Evolutionary conservation across 73 alveolate species (phyloP).

Genomic region (Paramecium primaurelia): DNA sequence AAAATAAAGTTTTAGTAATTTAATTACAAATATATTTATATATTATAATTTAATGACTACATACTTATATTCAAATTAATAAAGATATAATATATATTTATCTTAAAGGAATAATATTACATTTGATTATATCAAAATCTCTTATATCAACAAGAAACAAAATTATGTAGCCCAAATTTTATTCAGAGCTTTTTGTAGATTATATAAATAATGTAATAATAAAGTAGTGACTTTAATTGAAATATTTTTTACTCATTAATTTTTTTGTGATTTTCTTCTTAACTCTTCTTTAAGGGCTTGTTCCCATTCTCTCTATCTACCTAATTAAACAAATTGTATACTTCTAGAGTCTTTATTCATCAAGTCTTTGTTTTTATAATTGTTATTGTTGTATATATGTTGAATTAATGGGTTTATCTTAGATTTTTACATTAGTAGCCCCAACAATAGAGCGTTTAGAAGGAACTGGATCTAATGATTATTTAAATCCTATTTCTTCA

Average conservation of each 20-base stretch:
- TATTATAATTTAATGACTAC: background rate
- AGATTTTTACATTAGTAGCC: background rate
- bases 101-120: too few species aligned
- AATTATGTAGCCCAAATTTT: background rate
- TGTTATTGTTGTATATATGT: background rate
- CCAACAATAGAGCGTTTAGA: background rate
- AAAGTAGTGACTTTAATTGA: background rate
- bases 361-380: background rate
- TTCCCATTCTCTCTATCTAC: constrained; percentile 47
- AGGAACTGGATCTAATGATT: background rate
- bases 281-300: background rate
- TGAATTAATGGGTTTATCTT: constrained; percentile 13
- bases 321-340: background rate
- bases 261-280: background rate
- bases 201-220: background rate
- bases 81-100: too few species aligned
- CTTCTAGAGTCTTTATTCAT: background rate
- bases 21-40: too few species aligned
- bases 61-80: background rate
- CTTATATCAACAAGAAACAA: too few species aligned
- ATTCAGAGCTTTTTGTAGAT: background rate
- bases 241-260: background rate
- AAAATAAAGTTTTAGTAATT: too few species aligned
- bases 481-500: background rate
- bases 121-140: too few species aligned